Percentiles rank a stretch among this genome's conserved stretches.
Conservation (phyloP, 2,329 filamentous ascomycete genomes). For the Coniochaeta pulveracea region DNA sequence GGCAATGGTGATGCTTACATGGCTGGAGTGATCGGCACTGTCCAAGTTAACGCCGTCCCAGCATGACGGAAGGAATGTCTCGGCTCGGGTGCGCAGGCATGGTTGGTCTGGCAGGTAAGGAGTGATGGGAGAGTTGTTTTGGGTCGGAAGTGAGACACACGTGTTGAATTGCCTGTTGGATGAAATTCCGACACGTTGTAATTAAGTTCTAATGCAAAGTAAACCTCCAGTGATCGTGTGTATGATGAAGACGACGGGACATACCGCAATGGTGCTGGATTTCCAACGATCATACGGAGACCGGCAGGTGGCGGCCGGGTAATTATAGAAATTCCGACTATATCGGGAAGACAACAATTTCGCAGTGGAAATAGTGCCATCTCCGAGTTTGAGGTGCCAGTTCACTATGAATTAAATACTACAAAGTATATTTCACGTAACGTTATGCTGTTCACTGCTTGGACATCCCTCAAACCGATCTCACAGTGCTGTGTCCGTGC, state of each 20-base stretch:
- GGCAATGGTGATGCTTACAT: background rate
- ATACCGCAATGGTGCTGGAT: slow-evolving; percentile 3
- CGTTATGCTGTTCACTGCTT: no score
- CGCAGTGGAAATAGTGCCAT: no score
- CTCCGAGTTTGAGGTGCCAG: no score
- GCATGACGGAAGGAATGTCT: slow-evolving; percentile 7
- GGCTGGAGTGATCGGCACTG: slow-evolving; percentile 5
- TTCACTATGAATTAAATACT: no score
- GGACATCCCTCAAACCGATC: no score
- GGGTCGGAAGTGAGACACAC: slow-evolving; percentile 3
- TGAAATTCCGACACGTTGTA: slow-evolving; percentile 3
- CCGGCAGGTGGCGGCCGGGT: slow-evolving; percentile 2
- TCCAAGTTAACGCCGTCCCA: slow-evolving; percentile 7
- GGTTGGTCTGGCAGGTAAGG: slow-evolving; percentile 3
- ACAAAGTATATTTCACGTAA: no score
- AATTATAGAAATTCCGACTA: no score
- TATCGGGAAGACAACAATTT: no score
- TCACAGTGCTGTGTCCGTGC: no score
- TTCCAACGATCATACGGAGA: slow-evolving; percentile 3
- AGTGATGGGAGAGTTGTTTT: slow-evolving; percentile 4
- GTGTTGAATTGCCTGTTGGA: slow-evolving; percentile 4
- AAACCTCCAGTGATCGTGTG: background rate
- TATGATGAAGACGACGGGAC: background rate
- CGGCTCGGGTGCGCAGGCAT: slow-evolving; percentile 3
- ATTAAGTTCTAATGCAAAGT: background rate